Base-by-base conservation (phyloP, 202 grass and related monocot species). In the Setaria italica region DNA sequence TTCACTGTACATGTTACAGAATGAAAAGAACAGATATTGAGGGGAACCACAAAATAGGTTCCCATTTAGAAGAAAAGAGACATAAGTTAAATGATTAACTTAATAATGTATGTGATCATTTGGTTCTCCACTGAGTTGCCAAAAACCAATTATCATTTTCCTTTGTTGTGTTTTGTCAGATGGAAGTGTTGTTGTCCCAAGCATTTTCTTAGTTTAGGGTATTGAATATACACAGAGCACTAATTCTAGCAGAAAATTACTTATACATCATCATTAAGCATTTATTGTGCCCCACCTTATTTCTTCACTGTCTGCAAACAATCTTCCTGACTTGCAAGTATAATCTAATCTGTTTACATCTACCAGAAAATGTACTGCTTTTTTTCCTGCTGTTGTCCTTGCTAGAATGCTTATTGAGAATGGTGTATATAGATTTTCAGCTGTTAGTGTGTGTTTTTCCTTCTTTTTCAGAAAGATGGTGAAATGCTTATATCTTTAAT, bases 51-150 rank as follows among this genome's bases (percentile, higher is more conserved):
- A 48, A 88, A 90, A 74, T 79, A 39, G 69, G 41, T 62, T 48
- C 64, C 15, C 76, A 48, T 66, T 77, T 50, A 85, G 59, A 77
- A 77, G 63, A 66, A 65, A 45, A 70, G n/a, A 87, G 68, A 49
- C 14, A 51, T 15, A 33, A 73, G 29, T 53, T 51, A 51, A 73
- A 53, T 7, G 14, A 51, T 50, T 73, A 73, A 11, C 70, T 73
- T 59, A 39, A 49, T 50, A 60, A 37, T 62, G 48, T 78, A 82
- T 72, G 39, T 77, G 39, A 79, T 74, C 66, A 73, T 56, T 70
- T 79, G 20, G 20, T 86, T 77, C 35, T 86, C 55, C 55, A 32
- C 59, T 43, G 63, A 85, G 49, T 74, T 85, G 30, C 29, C 49
- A 80, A 84, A 32, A 32, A 59, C 39, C 20, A 76, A 29, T 2